These are phyloP conservation scores for Rhizophagus sp. DNA, from an alignment of 192 early-diverging fungal genomes.

Conservation along the genomic window DNA sequence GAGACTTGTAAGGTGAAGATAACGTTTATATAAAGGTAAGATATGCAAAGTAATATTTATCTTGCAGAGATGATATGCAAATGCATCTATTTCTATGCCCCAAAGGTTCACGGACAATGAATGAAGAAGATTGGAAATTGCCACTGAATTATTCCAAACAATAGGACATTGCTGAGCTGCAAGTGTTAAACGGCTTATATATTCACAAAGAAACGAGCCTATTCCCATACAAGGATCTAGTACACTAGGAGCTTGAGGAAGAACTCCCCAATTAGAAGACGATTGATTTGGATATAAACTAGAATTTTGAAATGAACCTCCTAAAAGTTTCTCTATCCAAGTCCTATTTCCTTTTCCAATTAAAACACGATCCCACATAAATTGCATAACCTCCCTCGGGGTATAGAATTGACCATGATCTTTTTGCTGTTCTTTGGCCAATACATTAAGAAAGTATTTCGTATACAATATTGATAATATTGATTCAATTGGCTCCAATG, in stretches of 20 bases:
- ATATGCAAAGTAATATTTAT: constrained; percentile 53
- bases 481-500: constrained; percentile 15
- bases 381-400: constrained; percentile 50
- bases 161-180: constrained; percentile 29
- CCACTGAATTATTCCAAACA: constrained; percentile 44
- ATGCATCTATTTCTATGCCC: constrained; percentile 60
- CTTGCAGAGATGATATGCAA: constrained; percentile 51
- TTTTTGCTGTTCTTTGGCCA: constrained; percentile 59
- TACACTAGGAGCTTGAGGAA: constrained; percentile 34
- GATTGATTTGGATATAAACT: neutral
- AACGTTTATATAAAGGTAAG: constrained; percentile 47
- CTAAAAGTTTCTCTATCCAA: constrained; percentile 21
- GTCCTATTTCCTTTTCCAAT: constrained; percentile 20
- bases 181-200: constrained; percentile 40
- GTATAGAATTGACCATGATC: constrained; percentile 66
- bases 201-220: constrained; percentile 55
- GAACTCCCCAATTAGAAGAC: constrained; percentile 1
- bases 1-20: neutral
- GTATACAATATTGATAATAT: constrained; percentile 47
- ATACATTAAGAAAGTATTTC: constrained; percentile 46
- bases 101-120: constrained; percentile 48
- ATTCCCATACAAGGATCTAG: constrained; percentile 63
- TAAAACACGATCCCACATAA: constrained; percentile 56
- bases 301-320: neutral
- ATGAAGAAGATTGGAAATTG: constrained; percentile 34